Conservation (phyloP, 805 yeast species). For the Candida tallmaniae region DNA sequence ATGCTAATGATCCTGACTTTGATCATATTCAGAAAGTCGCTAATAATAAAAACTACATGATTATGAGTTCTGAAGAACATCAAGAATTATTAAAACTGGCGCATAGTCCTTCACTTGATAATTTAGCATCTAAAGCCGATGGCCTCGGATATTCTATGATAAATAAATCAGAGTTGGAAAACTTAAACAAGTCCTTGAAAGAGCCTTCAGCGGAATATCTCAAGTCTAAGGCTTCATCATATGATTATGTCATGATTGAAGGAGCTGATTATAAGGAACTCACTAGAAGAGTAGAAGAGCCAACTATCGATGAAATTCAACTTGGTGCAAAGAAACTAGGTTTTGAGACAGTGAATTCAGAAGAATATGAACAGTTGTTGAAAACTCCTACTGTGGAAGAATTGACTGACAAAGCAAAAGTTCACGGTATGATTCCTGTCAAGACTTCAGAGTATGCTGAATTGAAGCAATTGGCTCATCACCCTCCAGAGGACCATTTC, state of each 20-base stretch:
- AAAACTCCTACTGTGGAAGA: slow-evolving; percentile 7
- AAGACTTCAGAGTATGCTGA: slow-evolving; percentile 10
- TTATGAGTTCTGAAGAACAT: slow-evolving; percentile 16
- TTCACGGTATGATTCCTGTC: slow-evolving; percentile 5
- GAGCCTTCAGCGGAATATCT: slow-evolving; percentile 10
- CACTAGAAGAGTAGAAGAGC: slow-evolving; percentile 3
- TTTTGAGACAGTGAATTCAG: slow-evolving; percentile 13
- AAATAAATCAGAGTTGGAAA: slow-evolving; percentile 9
- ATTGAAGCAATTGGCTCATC: slow-evolving; percentile 17
- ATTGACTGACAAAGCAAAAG: slow-evolving; percentile 3
- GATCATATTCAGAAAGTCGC: slow-evolving; percentile 21
- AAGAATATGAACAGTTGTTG: slow-evolving; percentile 13
- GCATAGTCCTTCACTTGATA: slow-evolving; percentile 17
- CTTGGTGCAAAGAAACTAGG: slow-evolving; percentile 12
- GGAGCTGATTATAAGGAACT: slow-evolving; percentile 1
- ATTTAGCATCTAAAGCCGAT: slow-evolving; percentile 13
- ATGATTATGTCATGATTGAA: slow-evolving; percentile 3
- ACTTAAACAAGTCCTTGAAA: slow-evolving; percentile 4
- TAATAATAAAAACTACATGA: slow-evolving; percentile 12
- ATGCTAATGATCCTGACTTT: slow-evolving; percentile 20
- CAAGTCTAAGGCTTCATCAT: slow-evolving; percentile 2
- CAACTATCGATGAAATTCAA: slow-evolving; percentile 8
- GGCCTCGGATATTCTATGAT: slow-evolving; percentile 6
- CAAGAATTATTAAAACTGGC: slow-evolving; percentile 10
- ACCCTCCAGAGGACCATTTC: slow-evolving; percentile 16